phyloP scores from a whole-genome alignment of 371 early-diverging fungal species.

The Mortierella sp. region DNA sequence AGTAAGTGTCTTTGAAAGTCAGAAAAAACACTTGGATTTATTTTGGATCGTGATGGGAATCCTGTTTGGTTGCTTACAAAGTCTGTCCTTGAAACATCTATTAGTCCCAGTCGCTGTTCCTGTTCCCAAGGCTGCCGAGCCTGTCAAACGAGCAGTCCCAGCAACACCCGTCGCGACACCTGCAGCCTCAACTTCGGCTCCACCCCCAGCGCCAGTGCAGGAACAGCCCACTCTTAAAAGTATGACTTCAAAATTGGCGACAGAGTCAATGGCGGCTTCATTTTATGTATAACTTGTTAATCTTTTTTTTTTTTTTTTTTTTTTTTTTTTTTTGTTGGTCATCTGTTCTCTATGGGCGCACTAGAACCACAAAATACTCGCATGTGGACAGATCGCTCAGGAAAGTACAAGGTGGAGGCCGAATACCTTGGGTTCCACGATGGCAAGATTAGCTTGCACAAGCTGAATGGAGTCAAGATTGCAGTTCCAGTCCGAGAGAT shows the following conservation, averaged over 20 bases:
- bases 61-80: too few species aligned
- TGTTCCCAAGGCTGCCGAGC: conserved; percentile 12
- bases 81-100: neutral
- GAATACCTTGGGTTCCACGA: conserved; percentile 80
- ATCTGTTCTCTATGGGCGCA: too few species aligned
- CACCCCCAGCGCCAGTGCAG: conserved; percentile 10
- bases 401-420: conserved; percentile 92
- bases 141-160: conserved; percentile 7
- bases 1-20: conserved; percentile 20
- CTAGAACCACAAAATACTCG: conserved; percentile 75
- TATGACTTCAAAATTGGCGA: conserved; percentile 3
- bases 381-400: conserved; percentile 94
- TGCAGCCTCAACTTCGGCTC: conserved; percentile 10
- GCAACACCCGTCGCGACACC: conserved; percentile 10
- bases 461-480: conserved; percentile 94
- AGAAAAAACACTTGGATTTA: too few species aligned
- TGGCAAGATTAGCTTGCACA: conserved; percentile 90
- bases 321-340: too few species aligned
- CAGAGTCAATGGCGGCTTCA: conserved; percentile 2
- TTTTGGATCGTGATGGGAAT: too few species aligned
- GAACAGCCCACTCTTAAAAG: conserved; percentile 22
- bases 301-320: too few species aligned
- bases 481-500: conserved; percentile 92
- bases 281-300: neutral
- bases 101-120: conserved; percentile 9